phyloP scores from a whole-genome alignment of 2,329 filamentous ascomycete species.

The Aspergillus aculeatinus region DNA sequence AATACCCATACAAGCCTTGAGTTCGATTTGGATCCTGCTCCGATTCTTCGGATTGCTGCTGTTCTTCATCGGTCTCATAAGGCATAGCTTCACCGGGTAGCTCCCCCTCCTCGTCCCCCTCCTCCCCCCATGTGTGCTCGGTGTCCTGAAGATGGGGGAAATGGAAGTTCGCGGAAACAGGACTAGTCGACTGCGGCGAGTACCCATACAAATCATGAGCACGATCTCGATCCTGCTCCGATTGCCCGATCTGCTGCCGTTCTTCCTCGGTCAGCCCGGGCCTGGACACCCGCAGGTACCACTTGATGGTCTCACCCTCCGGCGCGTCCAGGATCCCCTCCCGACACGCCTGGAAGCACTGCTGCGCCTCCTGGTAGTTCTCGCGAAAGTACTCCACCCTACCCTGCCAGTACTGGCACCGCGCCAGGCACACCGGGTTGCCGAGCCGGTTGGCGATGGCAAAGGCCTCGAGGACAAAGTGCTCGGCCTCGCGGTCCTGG shows the following conservation, averaged over 20 bases:
- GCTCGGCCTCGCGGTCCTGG: conserved; percentile 9
- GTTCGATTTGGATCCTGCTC: no score
- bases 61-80: background rate
- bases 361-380: conserved; percentile 14
- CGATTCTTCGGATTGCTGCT: background rate
- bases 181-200: background rate
- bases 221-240: background rate
- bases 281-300: background rate
- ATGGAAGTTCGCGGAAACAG: background rate
- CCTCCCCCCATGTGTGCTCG: no score
- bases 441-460: conserved; percentile 6
- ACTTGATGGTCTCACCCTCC: background rate
- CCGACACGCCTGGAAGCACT: background rate
- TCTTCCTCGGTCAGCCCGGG: background rate
- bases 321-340: background rate
- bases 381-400: conserved; percentile 22
- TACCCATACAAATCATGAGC: background rate
- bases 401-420: conserved; percentile 30
- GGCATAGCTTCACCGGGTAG: background rate
- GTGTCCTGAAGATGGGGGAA: background rate
- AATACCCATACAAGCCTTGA: no score
- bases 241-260: background rate
- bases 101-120: background rate
- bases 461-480: conserved; percentile 8
- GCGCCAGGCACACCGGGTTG: conserved; percentile 9